Conservation (phyloP, 257 asterid species). For the Petunia axillaris region DNA sequence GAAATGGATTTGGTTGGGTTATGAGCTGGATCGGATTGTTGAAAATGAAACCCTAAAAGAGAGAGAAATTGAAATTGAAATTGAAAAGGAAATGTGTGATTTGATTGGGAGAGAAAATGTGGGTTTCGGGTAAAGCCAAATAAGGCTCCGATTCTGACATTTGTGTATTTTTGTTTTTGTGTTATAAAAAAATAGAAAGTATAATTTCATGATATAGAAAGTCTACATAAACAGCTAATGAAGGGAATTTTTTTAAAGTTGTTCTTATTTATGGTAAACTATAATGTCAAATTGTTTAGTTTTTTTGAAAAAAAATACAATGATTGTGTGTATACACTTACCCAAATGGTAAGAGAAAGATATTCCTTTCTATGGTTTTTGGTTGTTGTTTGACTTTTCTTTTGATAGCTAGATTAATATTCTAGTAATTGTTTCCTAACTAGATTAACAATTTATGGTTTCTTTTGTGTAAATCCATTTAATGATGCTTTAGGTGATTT, state of each 20-base stretch:
- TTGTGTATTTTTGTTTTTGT: not conserved
- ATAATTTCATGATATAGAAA: not conserved
- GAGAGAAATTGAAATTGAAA: constrained; percentile 25
- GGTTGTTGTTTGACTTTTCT: not conserved
- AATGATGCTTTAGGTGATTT: not conserved
- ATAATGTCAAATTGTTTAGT: not conserved
- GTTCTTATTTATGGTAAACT: not conserved
- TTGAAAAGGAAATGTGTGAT: constrained; percentile 28
- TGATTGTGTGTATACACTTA: not conserved
- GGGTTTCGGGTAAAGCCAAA: constrained; percentile 5
- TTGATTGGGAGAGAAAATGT: constrained; percentile 39
- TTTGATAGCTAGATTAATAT: not conserved
- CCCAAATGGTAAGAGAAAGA: not conserved
- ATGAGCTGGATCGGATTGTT: constrained; percentile 33
- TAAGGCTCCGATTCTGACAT: not conserved
- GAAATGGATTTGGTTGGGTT: constrained; percentile 2
- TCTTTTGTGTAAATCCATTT: not conserved
- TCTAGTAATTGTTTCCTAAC: not conserved
- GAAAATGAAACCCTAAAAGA: constrained; percentile 54
- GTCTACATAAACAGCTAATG: constrained; percentile 20
- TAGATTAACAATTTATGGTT: not conserved
- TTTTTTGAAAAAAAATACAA: not conserved
- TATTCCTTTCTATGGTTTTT: not conserved
- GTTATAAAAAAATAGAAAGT: not conserved
- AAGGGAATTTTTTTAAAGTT: not conserved